Percentiles rank a stretch among this genome's conserved stretches.
These are phyloP conservation scores for Tulasnella sp. DNA, from an alignment of 768 basidiomycete species.

Conservation along the genomic window DNA sequence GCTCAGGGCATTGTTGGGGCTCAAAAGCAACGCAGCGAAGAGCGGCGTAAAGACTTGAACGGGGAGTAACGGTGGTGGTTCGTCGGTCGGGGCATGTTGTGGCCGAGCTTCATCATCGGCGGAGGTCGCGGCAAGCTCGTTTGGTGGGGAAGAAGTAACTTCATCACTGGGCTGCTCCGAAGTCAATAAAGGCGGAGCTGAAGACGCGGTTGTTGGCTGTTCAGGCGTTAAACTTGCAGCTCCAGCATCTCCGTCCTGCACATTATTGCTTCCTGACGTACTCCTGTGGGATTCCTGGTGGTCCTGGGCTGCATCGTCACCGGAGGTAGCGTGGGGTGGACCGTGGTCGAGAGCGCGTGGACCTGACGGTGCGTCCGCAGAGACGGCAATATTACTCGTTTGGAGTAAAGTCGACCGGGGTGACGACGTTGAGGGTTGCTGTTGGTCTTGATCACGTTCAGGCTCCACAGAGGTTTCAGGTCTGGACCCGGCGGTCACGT, in stretches of 20 bases:
- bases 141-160: background rate
- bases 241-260: background rate
- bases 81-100: background rate
- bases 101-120: conserved; percentile 1
- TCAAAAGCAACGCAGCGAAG: conserved; percentile 77
- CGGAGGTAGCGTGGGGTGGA: background rate
- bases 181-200: background rate
- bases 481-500: background rate
- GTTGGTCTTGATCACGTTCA: background rate
- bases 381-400: background rate
- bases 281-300: background rate
- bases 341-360: background rate
- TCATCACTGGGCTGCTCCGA: background rate
- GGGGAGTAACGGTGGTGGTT: conserved; percentile 38
- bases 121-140: background rate
- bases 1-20: conserved; percentile 60
- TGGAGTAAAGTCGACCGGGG: background rate
- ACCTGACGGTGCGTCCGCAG: background rate
- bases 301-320: background rate
- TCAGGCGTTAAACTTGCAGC: background rate
- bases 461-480: background rate
- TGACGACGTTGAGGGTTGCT: background rate
- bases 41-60: conserved; percentile 87
- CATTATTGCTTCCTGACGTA: background rate
- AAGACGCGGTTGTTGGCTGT: background rate